Percentiles rank a stretch among this genome's conserved stretches.
Conservation (phyloP, 257 asterid species). For the Striga asiatica region DNA sequence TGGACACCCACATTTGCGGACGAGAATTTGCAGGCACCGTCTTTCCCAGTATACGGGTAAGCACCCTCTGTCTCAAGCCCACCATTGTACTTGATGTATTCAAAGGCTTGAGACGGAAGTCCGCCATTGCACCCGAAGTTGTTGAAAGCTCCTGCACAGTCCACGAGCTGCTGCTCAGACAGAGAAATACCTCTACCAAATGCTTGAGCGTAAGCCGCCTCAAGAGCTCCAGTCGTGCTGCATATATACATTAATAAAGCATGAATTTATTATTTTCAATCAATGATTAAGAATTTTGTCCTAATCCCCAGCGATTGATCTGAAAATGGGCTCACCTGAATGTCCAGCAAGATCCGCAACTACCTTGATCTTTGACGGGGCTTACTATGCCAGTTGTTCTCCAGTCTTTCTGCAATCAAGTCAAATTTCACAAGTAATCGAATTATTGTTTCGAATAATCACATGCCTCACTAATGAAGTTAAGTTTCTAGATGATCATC, state of each 20-base stretch:
- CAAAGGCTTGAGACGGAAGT: slow-evolving; percentile 95
- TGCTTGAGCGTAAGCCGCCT: slow-evolving; percentile 91
- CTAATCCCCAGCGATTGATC: not conserved
- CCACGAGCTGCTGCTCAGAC: slow-evolving; percentile 98
- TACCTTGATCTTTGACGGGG: slow-evolving; percentile 81
- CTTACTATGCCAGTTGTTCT: slow-evolving; percentile 75
- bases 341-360: slow-evolving; percentile 98
- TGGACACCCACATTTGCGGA: slow-evolving; percentile 53
- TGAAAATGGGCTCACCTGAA: slow-evolving; percentile 49
- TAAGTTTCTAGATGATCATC: not conserved
- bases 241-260: slow-evolving; percentile 8
- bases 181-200: slow-evolving; percentile 63
- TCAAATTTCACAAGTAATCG: slow-evolving; percentile 4
- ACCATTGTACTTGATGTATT: slow-evolving; percentile 79
- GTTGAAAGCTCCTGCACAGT: slow-evolving; percentile 88
- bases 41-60: slow-evolving; percentile 67
- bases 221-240: slow-evolving; percentile 97
- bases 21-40: slow-evolving; percentile 64
- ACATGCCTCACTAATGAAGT: not conserved
- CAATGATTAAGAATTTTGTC: not conserved
- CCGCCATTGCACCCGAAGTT: slow-evolving; percentile 95
- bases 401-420: slow-evolving; percentile 73
- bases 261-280: not conserved
- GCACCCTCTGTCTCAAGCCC: slow-evolving; percentile 86
- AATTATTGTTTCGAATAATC: not conserved